phyloP scores from a whole-genome alignment of 2,329 filamentous ascomycete genomes.

The Endothia cerciana region DNA sequence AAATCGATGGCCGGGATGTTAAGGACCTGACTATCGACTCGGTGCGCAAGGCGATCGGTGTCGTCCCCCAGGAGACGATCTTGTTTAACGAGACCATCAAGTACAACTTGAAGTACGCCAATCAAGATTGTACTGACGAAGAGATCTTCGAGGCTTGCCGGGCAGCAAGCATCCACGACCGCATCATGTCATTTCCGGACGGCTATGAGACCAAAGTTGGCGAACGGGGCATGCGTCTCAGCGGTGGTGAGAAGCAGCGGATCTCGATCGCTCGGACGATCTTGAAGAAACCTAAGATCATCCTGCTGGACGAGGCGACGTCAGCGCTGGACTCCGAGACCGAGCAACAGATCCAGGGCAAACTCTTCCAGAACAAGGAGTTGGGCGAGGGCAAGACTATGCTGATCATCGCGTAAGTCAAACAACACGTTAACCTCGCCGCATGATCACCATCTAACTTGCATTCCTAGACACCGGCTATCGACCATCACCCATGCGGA shows the following conservation, averaged over 20 bases:
- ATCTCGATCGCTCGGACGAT: constrained; percentile 67
- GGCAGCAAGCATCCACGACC: constrained; percentile 58
- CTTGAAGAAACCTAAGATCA: constrained; percentile 69
- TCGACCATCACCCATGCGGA: constrained; percentile 86
- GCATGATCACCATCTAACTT: constrained; percentile 27
- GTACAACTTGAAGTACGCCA: constrained; percentile 59
- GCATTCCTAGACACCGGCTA: constrained; percentile 66
- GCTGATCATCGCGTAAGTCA: constrained; percentile 85
- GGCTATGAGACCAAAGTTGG: constrained; percentile 58
- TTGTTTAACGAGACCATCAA: constrained; percentile 58
- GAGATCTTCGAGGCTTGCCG: constrained; percentile 56
- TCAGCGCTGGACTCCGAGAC: constrained; percentile 69
- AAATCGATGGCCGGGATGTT: constrained; percentile 83
- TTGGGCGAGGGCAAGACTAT: constrained; percentile 87
- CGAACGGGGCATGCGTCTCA: constrained; percentile 57
- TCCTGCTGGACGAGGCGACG: constrained; percentile 74
- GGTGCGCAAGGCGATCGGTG: constrained; percentile 87
- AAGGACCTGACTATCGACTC: constrained; percentile 90
- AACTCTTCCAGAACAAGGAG: constrained; percentile 64
- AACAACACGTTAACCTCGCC: neutral
- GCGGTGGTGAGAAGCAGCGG: constrained; percentile 64
- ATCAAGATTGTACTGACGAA: constrained; percentile 50
- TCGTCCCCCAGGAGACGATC: constrained; percentile 95
- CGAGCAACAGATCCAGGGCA: constrained; percentile 62
- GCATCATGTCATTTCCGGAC: constrained; percentile 56